Percentiles rank a stretch among this genome's conserved stretches.
Evolutionary conservation across 352 stramenopile genomes (phyloP).

Genomic region (Phytopythium chamaehyphon): DNA sequence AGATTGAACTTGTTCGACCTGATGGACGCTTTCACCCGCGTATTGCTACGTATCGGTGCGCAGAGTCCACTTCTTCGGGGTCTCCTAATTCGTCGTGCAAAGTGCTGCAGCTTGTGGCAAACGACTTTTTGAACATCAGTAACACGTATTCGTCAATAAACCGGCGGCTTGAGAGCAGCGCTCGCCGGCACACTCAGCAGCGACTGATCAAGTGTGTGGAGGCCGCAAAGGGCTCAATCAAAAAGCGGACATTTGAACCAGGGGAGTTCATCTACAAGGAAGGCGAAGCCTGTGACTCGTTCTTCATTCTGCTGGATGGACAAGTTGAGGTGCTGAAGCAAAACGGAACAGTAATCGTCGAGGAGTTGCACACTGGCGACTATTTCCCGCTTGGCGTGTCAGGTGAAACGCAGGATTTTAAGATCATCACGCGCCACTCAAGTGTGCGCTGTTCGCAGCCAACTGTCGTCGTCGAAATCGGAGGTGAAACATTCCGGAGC

Average conservation of each 20-base stretch:
- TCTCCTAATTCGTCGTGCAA: slow-evolving; percentile 44
- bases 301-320: slow-evolving; percentile 75
- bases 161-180: slow-evolving; percentile 53
- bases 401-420: slow-evolving; percentile 54
- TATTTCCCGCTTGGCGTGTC: slow-evolving; percentile 83
- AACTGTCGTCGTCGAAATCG: slow-evolving; percentile 74
- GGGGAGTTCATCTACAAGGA: slow-evolving; percentile 80
- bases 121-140: slow-evolving; percentile 77
- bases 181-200: slow-evolving; percentile 56
- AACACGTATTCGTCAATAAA: slow-evolving; percentile 73
- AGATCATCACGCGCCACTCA: slow-evolving; percentile 66
- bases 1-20: slow-evolving; percentile 71
- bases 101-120: slow-evolving; percentile 72
- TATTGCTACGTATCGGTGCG: slow-evolving; percentile 69
- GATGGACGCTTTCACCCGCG: slow-evolving; percentile 64
- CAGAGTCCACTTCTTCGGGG: slow-evolving; percentile 16
- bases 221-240: slow-evolving; percentile 60
- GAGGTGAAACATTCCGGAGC: slow-evolving; percentile 77
- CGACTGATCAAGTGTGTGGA: slow-evolving; percentile 79
- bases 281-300: slow-evolving; percentile 69
- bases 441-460: slow-evolving; percentile 67
- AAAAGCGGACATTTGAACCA: slow-evolving; percentile 47
- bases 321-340: slow-evolving; percentile 70
- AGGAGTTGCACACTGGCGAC: slow-evolving; percentile 63
- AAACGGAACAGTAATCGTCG: slow-evolving; percentile 61